Evolutionary conservation across 148 eudicot species (phyloP).

Genomic region (Rhododendron henanense): DNA sequence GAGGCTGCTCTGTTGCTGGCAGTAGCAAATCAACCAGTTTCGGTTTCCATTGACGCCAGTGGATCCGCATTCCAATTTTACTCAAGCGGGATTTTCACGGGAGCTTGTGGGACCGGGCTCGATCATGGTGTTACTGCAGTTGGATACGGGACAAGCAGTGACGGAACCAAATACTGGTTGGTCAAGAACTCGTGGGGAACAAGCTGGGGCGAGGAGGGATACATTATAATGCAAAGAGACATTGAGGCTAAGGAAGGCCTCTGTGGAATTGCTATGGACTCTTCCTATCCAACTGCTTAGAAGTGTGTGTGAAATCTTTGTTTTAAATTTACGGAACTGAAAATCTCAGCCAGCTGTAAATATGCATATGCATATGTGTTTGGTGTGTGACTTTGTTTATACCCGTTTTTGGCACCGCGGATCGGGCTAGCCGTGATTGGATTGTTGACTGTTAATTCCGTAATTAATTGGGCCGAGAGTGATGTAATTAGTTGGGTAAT

Average conservation of each 20-base stretch:
- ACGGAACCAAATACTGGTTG: neutral
- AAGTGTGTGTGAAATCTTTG: neutral
- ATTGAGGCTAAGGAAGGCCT: neutral
- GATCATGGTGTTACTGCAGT: constrained; percentile 1
- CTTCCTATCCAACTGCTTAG: neutral
- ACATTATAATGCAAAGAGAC: neutral
- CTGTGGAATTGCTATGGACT: neutral
- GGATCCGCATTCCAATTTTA: neutral
- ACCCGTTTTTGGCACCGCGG: too few relatives aligned
- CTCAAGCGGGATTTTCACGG: neutral
- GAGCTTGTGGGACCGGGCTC: neutral
- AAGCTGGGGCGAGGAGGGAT: neutral
- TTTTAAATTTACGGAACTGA: neutral
- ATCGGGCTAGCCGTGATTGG: too few relatives aligned
- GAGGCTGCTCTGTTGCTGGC: neutral
- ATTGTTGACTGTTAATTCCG: too few relatives aligned
- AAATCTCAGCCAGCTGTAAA: neutral
- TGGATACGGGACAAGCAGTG: neutral
- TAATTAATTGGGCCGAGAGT: too few relatives aligned
- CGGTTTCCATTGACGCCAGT: neutral
- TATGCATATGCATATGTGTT: neutral
- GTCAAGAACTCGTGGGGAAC: neutral
- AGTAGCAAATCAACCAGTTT: neutral
- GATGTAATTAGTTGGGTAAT: too few relatives aligned
- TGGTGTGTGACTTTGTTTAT: neutral